Percentiles rank a stretch among this genome's conserved stretches.
Conservation (phyloP, 169 alveolate species). For the Blepharisma undulans region DNA sequence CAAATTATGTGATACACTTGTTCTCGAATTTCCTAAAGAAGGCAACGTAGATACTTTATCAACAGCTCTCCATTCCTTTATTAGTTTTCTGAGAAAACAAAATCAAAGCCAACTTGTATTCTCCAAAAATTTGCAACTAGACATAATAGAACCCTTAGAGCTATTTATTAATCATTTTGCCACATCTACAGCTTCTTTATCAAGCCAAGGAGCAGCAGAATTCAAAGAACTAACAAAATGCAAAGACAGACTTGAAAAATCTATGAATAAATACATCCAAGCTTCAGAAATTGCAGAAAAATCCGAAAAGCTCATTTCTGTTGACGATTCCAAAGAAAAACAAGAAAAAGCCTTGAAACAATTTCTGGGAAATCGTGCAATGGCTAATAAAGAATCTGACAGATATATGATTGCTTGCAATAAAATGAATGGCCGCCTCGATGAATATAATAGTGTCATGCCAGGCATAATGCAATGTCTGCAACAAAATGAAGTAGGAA, state of each 20-base stretch:
- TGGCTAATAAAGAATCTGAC: not conserved
- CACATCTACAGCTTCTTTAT: not conserved
- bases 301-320: not conserved
- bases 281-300: slow-evolving; percentile 27
- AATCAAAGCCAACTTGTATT: not conserved
- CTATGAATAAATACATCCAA: slow-evolving; percentile 2
- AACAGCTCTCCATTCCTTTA: not conserved
- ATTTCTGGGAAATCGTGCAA: not conserved
- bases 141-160: slow-evolving; percentile 19
- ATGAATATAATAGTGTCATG: not conserved
- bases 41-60: not conserved
- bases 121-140: slow-evolving; percentile 17
- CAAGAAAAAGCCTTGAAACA: not conserved
- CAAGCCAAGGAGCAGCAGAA: not conserved
- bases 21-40: not conserved
- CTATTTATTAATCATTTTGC: slow-evolving; percentile 3
- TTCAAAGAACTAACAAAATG: slow-evolving; percentile 13
- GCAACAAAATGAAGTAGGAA: slow-evolving; percentile 6
- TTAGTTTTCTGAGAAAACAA: not conserved
- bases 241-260: not conserved
- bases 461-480: not conserved
- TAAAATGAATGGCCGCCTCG: not conserved
- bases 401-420: not conserved
- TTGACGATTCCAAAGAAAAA: not conserved
- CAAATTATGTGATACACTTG: not conserved